These are phyloP conservation scores for Pholiota conissans DNA, from an alignment of 768 basidiomycete genomes.

Conservation along the genomic window DNA sequence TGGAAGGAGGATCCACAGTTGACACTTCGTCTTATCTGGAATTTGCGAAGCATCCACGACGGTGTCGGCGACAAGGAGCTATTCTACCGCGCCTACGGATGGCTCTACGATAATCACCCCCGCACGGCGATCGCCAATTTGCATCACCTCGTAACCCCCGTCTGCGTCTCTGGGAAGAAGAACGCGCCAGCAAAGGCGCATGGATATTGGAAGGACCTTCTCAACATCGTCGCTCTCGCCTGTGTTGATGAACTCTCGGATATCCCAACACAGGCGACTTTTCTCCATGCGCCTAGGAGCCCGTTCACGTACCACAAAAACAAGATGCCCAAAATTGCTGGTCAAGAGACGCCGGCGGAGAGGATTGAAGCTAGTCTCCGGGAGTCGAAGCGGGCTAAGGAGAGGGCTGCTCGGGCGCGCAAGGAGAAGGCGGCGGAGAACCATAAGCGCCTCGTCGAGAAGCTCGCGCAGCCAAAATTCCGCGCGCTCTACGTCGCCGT, in stretches of 20 bases:
- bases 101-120: conserved; percentile 70
- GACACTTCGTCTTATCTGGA: conserved; percentile 71
- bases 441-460: conserved; percentile 37
- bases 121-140: conserved; percentile 69
- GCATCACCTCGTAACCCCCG: conserved; percentile 49
- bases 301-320: conserved; percentile 1
- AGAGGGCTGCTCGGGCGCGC: conserved; percentile 25
- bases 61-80: conserved; percentile 60
- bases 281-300: conserved; percentile 28
- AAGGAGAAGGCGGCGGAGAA: conserved; percentile 19
- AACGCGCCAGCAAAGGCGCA: conserved; percentile 28
- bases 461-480: conserved; percentile 49
- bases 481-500: conserved; percentile 65
- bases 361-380: neutral
- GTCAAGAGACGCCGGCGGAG: neutral
- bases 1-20: conserved; percentile 59
- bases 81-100: conserved; percentile 67
- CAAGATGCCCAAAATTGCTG: conserved; percentile 8
- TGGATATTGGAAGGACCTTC: conserved; percentile 77
- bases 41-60: conserved; percentile 67
- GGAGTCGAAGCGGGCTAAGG: conserved; percentile 10
- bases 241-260: conserved; percentile 48
- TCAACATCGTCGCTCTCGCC: conserved; percentile 66
- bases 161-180: conserved; percentile 37
- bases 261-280: conserved; percentile 18